Base-by-base conservation (phyloP, 305 asterid species). In the Fraxinus sp. region DNA sequence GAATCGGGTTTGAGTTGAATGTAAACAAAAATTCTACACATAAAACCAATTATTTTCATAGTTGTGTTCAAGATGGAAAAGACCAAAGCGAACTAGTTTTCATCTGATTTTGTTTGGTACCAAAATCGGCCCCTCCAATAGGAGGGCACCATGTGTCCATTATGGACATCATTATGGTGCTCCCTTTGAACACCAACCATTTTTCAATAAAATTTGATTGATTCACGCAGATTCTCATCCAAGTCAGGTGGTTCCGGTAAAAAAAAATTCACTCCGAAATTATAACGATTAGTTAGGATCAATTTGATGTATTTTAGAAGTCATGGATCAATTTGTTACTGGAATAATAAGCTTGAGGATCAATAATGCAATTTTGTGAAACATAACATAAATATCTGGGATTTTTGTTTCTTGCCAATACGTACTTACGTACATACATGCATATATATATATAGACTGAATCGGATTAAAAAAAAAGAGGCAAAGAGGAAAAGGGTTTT, bases 401-500 rank as follows among this genome's bases (percentile, higher is more conserved):
- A 11, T 46, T 46, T 46, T 11, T 11, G 18, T 13, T 55, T 55
- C 22, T 6, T 5, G 66, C 1, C 66, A 5, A 5, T 6, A 33
- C 36, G 0, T 28, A 28, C 32, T 1, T 28, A 52, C 62, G 6
- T 14, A 18, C 0, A n/a, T 57, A 6, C 2, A 7, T n/a, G 8
- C 0, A 35, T 35, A 18, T 16, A 1, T n/a, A 1, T 52, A 1
- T 14, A 3, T 49, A 39, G 52, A 55, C 55, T 22, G 41, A n/a
- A 55, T 55, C 68, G n/a, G 11, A 70, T 26, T 28, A 77, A 32
- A 49, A 79, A 30, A 35, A 13, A 3, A 70, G 22, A 62, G 57
- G 76, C 37, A 76, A 39, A 44, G 74, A 75, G 22, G 62, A 35
- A 24, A 46, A 70, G 68, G 84, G 82, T 37, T 68, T 4, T 14